These are phyloP conservation scores for Raphanus sativus DNA, from an alignment of 345 rosid genomes.

Conservation along the genomic window DNA sequence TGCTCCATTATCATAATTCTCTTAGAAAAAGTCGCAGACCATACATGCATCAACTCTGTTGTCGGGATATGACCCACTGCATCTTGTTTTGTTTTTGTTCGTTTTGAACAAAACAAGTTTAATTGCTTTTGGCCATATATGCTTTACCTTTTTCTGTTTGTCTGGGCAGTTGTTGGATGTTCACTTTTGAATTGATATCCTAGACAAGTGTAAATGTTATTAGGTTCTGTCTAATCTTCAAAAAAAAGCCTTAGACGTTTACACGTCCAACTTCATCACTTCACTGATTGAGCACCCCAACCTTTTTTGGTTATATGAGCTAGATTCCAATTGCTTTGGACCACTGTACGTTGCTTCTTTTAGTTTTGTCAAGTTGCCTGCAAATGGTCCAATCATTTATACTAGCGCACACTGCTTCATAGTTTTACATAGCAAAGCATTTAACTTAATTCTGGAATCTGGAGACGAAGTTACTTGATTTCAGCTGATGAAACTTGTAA, in stretches of 20 bases:
- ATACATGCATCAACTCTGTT: slow-evolving; percentile 21
- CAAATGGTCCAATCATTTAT: background rate
- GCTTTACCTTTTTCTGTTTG: slow-evolving; percentile 24
- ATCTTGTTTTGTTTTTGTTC: slow-evolving; percentile 15
- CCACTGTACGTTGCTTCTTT: background rate
- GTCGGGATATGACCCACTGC: slow-evolving; percentile 23
- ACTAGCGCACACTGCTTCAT: slow-evolving; percentile 1
- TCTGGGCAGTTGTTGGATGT: slow-evolving; percentile 22
- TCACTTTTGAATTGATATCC: slow-evolving; percentile 35
- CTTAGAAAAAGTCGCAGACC: slow-evolving; percentile 1
- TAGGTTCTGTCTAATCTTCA: slow-evolving; percentile 29
- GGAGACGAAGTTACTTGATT: background rate
- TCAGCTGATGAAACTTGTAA: background rate
- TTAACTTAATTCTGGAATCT: slow-evolving; percentile 7
- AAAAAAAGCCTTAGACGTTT: slow-evolving; percentile 36
- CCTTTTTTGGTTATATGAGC: slow-evolving; percentile 1
- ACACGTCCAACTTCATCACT: slow-evolving; percentile 43
- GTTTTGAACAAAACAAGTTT: slow-evolving; percentile 23
- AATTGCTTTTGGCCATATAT: slow-evolving; percentile 27
- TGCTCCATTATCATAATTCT: slow-evolving; percentile 10
- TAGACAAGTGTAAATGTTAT: slow-evolving; percentile 26
- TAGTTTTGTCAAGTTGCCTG: background rate
- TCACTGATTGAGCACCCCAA: slow-evolving; percentile 43
- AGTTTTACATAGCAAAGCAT: slow-evolving; percentile 1
- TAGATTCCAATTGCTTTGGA: background rate